These are phyloP conservation scores for Alnus rubra DNA, from an alignment of 306 rosid species.

Conservation along the genomic window DNA sequence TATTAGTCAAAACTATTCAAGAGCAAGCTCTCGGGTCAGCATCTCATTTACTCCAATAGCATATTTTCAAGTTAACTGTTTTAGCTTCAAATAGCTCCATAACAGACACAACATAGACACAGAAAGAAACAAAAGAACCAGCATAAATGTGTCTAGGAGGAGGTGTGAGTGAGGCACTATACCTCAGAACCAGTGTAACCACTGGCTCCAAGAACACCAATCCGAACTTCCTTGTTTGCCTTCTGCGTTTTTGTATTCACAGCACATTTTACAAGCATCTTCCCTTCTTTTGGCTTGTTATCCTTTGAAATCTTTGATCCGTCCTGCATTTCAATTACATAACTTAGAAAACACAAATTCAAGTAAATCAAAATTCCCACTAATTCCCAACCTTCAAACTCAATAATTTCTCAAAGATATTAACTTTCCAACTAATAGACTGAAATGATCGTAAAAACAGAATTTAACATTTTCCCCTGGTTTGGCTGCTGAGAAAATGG, in stretches of 20 bases:
- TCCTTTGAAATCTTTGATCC: slow-evolving; percentile 19
- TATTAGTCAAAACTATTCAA: not conserved
- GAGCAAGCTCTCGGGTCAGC: not conserved
- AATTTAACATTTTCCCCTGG: not conserved
- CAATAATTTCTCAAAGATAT: not conserved
- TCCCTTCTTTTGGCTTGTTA: slow-evolving; percentile 45
- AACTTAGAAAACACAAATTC: slow-evolving; percentile 7
- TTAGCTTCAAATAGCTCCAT: not conserved
- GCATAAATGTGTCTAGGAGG: not conserved
- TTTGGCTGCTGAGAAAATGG: not conserved
- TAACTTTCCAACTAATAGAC: not conserved
- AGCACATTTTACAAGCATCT: slow-evolving; percentile 58
- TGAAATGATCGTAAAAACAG: not conserved
- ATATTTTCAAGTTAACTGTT: not conserved
- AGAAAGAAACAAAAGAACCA: not conserved
- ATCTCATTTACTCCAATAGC: not conserved
- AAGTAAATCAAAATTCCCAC: not conserved
- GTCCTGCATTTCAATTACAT: slow-evolving; percentile 25
- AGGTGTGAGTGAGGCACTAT: slow-evolving; percentile 13
- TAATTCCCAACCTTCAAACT: not conserved
- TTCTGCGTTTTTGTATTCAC: slow-evolving; percentile 37
- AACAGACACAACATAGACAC: not conserved
- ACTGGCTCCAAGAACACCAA: slow-evolving; percentile 99
- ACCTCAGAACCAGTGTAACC: slow-evolving; percentile 99
- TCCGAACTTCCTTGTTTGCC: slow-evolving; percentile 57